Evolutionary conservation across 2,329 filamentous ascomycete genomes (phyloP).

Genomic region (Rasamsonia emersonii): DNA sequence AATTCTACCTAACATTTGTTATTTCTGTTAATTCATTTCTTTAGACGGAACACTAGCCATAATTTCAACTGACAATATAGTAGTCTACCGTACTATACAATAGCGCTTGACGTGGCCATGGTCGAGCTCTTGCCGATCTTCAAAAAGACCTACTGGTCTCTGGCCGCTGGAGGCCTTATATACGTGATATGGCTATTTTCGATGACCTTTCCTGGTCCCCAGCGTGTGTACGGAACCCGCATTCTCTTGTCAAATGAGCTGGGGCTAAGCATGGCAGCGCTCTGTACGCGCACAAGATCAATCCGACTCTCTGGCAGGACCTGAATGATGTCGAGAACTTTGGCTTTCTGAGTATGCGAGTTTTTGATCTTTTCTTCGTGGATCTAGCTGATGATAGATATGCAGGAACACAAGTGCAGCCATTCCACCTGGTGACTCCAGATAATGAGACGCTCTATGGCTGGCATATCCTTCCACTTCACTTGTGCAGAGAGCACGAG

Average conservation of each 20-base stretch:
- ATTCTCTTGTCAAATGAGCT: neutral
- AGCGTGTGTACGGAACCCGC: conserved; percentile 60
- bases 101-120: conserved; percentile 20
- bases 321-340: conserved; percentile 69
- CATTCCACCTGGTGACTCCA: conserved; percentile 66
- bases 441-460: conserved; percentile 74
- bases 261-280: conserved; percentile 44
- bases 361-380: neutral
- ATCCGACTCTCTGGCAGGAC: conserved; percentile 63
- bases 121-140: conserved; percentile 38
- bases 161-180: conserved; percentile 52
- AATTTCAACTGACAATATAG: too few species aligned
- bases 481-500: conserved; percentile 66
- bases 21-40: too few species aligned
- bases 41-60: too few species aligned
- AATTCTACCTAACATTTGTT: too few species aligned
- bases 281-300: conserved; percentile 74
- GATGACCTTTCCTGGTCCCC: conserved; percentile 60
- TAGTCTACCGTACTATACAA: too few species aligned
- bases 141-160: conserved; percentile 46
- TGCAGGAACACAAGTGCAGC: conserved; percentile 75
- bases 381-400: too few species aligned
- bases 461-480: conserved; percentile 82
- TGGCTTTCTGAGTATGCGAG: conserved; percentile 68
- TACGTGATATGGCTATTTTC: conserved; percentile 61